Conservation (phyloP, 1,139 yeast genomes). For the Debaryomyces nepalensis region DNA sequence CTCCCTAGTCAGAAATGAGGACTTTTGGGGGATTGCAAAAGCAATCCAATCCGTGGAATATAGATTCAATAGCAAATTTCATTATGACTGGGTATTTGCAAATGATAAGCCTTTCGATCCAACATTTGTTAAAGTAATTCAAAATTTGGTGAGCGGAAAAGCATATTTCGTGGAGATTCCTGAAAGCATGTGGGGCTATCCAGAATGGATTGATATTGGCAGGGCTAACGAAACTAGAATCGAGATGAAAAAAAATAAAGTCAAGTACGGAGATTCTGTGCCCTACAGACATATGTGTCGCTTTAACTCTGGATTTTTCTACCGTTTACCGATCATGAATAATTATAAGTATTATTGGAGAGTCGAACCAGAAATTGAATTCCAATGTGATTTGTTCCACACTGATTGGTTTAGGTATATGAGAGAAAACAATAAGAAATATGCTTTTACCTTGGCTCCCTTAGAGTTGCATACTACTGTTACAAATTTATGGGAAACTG, state of each 20-base stretch:
- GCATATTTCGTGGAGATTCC: slow-evolving; percentile 55
- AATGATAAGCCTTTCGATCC: slow-evolving; percentile 63
- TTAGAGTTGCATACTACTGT: slow-evolving; percentile 28
- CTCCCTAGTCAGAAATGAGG: slow-evolving; percentile 70
- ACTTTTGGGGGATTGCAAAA: slow-evolving; percentile 55
- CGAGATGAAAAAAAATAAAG: slow-evolving; percentile 28
- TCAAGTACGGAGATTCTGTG: slow-evolving; percentile 46
- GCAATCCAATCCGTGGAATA: slow-evolving; percentile 68
- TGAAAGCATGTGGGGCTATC: slow-evolving; percentile 50
- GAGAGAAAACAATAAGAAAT: slow-evolving; percentile 21
- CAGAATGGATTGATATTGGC: slow-evolving; percentile 30
- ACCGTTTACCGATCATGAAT: slow-evolving; percentile 20
- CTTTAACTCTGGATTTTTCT: slow-evolving; percentile 36
- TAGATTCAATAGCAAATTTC: slow-evolving; percentile 63
- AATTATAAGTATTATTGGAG: slow-evolving; percentile 27
- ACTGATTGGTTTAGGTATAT: slow-evolving; percentile 26
- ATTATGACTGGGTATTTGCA: slow-evolving; percentile 80
- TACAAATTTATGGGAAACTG: slow-evolving; percentile 26
- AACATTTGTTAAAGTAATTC: slow-evolving; percentile 47
- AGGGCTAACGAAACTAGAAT: slow-evolving; percentile 23
- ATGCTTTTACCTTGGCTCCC: slow-evolving; percentile 24
- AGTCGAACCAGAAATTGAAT: slow-evolving; percentile 20
- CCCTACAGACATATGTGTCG: slow-evolving; percentile 42
- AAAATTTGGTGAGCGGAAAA: slow-evolving; percentile 50
- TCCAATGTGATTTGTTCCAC: slow-evolving; percentile 24